Conservation (phyloP, 1,139 yeast species). For the Magnusiomyces suaveolens region DNA sequence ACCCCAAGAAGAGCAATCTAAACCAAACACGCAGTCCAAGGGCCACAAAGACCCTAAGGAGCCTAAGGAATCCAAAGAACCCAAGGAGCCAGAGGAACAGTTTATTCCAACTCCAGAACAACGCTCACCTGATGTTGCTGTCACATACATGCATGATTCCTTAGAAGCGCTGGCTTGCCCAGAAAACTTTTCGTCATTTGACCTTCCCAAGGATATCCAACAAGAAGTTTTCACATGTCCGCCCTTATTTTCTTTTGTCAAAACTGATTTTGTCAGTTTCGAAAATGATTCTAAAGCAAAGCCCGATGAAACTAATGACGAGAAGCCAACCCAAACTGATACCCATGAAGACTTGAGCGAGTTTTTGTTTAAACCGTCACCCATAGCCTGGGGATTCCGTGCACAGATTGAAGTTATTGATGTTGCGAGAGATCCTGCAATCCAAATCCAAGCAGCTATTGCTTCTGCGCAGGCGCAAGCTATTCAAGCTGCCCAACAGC, state of each 20-base stretch:
- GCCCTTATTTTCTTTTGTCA: background rate
- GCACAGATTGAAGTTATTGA: constrained; percentile 1
- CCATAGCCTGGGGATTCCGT: background rate
- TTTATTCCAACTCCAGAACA: constrained; percentile 2
- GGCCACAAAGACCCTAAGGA: too few relatives aligned
- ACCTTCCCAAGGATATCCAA: background rate
- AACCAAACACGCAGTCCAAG: too few relatives aligned
- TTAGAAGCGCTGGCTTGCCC: background rate
- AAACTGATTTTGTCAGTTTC: background rate
- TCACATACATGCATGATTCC: constrained; percentile 1
- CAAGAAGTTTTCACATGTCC: background rate
- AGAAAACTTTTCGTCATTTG: background rate
- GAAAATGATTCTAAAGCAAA: background rate
- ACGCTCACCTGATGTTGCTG: constrained; percentile 2
- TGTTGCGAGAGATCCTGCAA: background rate
- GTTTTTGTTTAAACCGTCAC: background rate
- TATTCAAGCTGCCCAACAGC: too few relatives aligned
- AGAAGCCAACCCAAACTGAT: background rate
- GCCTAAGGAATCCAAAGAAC: too few relatives aligned
- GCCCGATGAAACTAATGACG: background rate
- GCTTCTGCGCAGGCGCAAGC: background rate
- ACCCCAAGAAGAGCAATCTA: background rate
- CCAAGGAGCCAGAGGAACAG: background rate
- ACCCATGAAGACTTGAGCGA: background rate
- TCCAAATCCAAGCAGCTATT: background rate